Base-by-base conservation (phyloP, 2,329 filamentous ascomycete species). In the Cadophora sp. region DNA sequence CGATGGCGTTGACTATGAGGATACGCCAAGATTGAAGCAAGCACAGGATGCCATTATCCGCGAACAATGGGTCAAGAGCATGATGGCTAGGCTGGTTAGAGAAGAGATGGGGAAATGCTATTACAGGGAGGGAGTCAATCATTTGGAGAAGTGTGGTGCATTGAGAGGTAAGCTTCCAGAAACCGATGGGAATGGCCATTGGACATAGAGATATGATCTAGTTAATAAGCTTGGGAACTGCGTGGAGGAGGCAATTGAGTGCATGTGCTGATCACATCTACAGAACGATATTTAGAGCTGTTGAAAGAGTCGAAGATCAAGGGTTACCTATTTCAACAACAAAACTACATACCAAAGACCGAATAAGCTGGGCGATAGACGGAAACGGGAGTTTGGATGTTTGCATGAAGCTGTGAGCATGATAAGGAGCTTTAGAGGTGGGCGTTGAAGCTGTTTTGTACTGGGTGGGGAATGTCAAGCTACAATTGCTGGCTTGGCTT, bases 91-190 rank as follows among this genome's bases (percentile, higher is more conserved):
- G 69, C 82, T 96, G 70, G 91, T 96, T 64, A 84, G 91, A 71
- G 91, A 95, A 79, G 92, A 96, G 83, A 83, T 96, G 82, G 86
- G 89, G 80, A 95, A 93, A 83, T 96, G 92, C 84, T 96, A 96
- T 81, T 88, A 89, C 80, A 85, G 88, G 73, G 91, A 96, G 81
- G 93, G 92, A 65, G 91, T 94, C 72, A 96, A 96, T 80, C 92
- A 96, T 79, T 81, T 96, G 79, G 92, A 95, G 85, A 96, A 95
- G 82, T 96, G 92, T 80, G 92, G 91, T 72, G 83, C 86, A 75
- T 80, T 95, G 80, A 85, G 92, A 91, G 92, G 92, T 96, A 79
- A 84, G 90, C 58, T 68, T 55, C 24, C 11, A 41, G 9, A 1
- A 24, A 50, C 20, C 2, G 22, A 14, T 39, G 27, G 36, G n/a